phyloP scores from a whole-genome alignment of 768 basidiomycete species.

The Terana coerulea region DNA sequence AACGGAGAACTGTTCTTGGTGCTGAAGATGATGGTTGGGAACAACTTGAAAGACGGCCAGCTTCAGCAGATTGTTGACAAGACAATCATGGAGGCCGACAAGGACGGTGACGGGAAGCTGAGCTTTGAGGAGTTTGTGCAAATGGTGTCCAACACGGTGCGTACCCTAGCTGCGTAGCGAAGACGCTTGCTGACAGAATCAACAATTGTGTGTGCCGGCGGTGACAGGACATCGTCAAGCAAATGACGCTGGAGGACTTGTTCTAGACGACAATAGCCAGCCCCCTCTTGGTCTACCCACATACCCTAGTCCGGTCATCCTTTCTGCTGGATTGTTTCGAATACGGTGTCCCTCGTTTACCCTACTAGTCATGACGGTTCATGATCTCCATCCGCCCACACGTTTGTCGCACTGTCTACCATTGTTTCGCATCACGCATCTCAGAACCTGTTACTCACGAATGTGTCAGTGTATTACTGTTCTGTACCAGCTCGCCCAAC shows the following conservation, averaged over 20 bases:
- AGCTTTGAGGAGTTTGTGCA: conserved; percentile 95
- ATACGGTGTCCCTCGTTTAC: neutral
- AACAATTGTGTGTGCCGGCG: neutral
- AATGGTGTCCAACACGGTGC: conserved; percentile 95
- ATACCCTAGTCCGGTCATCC: conserved; percentile 1
- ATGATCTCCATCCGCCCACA: conserved; percentile 1
- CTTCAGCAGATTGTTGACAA: conserved; percentile 99
- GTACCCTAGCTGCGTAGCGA: conserved; percentile 28
- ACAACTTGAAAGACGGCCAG: conserved; percentile 99
- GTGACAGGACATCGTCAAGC: conserved; percentile 93
- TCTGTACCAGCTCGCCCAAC: conserved; percentile 2
- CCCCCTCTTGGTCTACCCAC: neutral
- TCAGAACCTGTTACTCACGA: neutral
- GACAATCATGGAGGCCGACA: conserved; percentile 99
- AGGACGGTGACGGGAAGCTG: conserved; percentile 95
- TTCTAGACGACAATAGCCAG: conserved; percentile 44
- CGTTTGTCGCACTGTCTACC: neutral
- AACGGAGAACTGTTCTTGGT: conserved; percentile 99
- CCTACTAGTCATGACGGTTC: conserved; percentile 1
- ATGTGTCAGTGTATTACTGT: neutral
- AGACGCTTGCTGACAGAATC: no score
- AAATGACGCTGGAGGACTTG: conserved; percentile 95
- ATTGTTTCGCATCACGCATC: conserved; percentile 2
- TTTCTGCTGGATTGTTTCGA: neutral
- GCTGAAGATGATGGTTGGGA: conserved; percentile 99